Percentiles rank a stretch among this genome's conserved stretches.
Conservation (phyloP, 208 protist genomes). For the Jaenimonas drosophilae region DNA sequence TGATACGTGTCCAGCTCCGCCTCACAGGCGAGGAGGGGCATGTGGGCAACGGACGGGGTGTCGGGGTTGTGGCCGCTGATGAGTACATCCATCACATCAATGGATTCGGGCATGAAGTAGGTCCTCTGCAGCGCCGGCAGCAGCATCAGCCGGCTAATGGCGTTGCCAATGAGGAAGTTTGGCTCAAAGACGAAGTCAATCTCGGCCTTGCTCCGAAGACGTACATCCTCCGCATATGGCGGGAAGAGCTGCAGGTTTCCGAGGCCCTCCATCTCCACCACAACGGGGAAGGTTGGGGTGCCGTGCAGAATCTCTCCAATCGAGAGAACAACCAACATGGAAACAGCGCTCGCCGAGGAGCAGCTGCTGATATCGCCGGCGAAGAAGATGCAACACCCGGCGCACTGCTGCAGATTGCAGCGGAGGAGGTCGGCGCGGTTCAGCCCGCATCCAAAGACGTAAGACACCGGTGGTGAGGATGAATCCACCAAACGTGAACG, state of each 20-base stretch:
- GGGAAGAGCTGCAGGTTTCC: conserved; percentile 66
- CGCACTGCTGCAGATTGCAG: conserved; percentile 62
- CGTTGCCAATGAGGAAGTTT: conserved; percentile 78
- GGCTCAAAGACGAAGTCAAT: conserved; percentile 76
- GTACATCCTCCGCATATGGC: conserved; percentile 46
- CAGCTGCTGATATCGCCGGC: conserved; percentile 58
- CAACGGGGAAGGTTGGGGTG: conserved; percentile 52
- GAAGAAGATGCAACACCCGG: conserved; percentile 62
- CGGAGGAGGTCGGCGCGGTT: conserved; percentile 55
- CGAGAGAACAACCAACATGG: conserved; percentile 65
- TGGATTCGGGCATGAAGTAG: conserved; percentile 79
- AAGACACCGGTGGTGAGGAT: conserved; percentile 55
- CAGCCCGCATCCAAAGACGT: conserved; percentile 61
- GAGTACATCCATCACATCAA: conserved; percentile 71
- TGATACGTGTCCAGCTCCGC: conserved; percentile 53
- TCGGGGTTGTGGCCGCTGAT: conserved; percentile 51
- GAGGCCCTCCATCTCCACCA: conserved; percentile 69
- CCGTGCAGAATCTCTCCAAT: conserved; percentile 59
- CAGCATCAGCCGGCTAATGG: conserved; percentile 70
- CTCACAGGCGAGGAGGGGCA: conserved; percentile 38
- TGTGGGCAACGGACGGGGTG: conserved; percentile 40
- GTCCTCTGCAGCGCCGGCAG: conserved; percentile 51
- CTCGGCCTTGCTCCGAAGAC: conserved; percentile 46
- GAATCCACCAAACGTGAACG: conserved; percentile 5
- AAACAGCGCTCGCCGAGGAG: conserved; percentile 70